Evolutionary conservation across 2,329 filamentous ascomycete species (phyloP).

Genomic region (Talaromyces sp.): DNA sequence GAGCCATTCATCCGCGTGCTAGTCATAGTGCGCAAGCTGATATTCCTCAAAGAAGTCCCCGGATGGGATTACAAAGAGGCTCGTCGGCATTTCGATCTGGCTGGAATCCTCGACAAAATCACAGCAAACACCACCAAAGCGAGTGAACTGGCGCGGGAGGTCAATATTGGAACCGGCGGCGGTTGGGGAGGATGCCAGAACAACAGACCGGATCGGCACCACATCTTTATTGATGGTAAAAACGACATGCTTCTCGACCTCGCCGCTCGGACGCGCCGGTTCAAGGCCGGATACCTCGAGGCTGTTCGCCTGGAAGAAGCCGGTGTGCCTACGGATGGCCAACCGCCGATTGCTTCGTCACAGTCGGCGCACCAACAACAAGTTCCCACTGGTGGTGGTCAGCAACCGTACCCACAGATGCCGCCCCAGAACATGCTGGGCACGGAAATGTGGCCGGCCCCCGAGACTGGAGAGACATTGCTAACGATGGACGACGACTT

Average conservation of each 20-base stretch:
- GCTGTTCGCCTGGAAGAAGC: background rate
- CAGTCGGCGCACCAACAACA: background rate
- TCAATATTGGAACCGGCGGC: background rate
- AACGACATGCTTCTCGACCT: background rate
- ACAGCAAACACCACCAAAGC: background rate
- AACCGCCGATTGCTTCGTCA: background rate
- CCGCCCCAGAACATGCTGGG: background rate
- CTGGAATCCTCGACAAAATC: background rate
- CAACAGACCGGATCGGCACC: background rate
- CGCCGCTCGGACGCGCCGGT: background rate
- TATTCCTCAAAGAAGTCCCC: constrained; percentile 2
- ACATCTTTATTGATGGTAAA: background rate
- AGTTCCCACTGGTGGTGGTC: background rate
- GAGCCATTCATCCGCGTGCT: background rate
- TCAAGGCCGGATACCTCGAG: background rate
- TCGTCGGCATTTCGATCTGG: background rate
- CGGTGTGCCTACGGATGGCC: background rate
- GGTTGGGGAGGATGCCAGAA: background rate
- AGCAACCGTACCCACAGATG: background rate
- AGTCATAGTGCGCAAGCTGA: constrained; percentile 2
- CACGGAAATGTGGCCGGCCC: background rate
- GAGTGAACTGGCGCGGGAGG: background rate
- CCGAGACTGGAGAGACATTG: background rate
- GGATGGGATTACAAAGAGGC: constrained; percentile 5
- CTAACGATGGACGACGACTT: constrained; percentile 1